Evolutionary conservation across 2,329 filamentous ascomycete genomes (phyloP).

Genomic region (Colletotrichum eleusines): DNA sequence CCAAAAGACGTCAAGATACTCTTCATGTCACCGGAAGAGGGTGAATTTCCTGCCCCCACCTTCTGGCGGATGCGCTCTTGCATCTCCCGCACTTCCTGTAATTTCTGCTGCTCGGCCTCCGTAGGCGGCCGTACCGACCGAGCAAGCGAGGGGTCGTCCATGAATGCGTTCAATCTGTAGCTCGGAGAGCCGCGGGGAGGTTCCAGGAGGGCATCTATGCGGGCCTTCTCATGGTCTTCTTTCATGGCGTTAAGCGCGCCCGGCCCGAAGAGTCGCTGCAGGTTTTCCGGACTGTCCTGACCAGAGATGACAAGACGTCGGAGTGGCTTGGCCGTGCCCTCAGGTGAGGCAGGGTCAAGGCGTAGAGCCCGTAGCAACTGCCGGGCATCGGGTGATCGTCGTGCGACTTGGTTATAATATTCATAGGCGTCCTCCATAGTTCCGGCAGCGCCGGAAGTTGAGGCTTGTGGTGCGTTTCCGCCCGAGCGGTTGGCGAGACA

Average conservation of each 20-base stretch:
- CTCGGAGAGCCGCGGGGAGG: constrained; percentile 10
- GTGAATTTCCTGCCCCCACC: background rate
- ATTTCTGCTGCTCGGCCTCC: background rate
- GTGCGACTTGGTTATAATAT: constrained; percentile 10
- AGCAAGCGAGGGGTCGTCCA: background rate
- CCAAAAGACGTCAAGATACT: constrained; percentile 8
- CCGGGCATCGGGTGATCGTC: background rate
- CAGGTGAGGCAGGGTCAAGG: background rate
- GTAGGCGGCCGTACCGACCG: background rate
- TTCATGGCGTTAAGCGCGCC: background rate
- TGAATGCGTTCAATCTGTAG: background rate
- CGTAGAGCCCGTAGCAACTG: background rate
- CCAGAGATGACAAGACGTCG: constrained; percentile 3
- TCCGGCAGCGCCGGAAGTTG: background rate
- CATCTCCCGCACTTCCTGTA: constrained; percentile 7
- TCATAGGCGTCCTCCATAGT: background rate
- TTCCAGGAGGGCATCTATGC: constrained; percentile 2
- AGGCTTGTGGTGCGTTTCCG: background rate
- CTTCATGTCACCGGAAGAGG: background rate
- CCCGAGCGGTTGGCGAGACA: constrained; percentile 17
- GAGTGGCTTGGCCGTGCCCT: background rate
- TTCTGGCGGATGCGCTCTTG: background rate
- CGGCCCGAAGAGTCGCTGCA: constrained; percentile 6
- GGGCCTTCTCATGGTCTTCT: background rate
- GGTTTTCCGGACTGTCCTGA: constrained; percentile 10